These are phyloP conservation scores for Oryza australiensis DNA, from an alignment of 176 grass and related monocot genomes.

Conservation along the genomic window DNA sequence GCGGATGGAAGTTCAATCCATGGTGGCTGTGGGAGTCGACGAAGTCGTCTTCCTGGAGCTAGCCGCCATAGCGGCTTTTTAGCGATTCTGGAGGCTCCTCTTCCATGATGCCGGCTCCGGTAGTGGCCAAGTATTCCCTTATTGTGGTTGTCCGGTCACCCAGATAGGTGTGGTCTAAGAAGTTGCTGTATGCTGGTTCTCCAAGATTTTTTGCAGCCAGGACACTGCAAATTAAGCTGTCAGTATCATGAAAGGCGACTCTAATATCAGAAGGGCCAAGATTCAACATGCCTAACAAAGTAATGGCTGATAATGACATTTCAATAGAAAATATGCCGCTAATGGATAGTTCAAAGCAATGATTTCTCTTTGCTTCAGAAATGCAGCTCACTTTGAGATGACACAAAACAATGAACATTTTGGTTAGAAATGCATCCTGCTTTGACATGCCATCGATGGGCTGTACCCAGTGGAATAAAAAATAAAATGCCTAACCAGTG, in stretches of 20 bases:
- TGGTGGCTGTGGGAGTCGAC: not conserved
- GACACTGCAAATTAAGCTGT: conserved; percentile 55
- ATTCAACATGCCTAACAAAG: conserved; percentile 9
- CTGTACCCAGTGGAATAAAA: conserved; percentile 16
- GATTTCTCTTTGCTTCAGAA: conserved; percentile 30
- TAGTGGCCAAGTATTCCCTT: conserved; percentile 60
- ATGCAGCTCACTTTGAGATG: conserved; percentile 26
- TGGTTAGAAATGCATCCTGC: conserved; percentile 28
- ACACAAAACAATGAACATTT: conserved; percentile 2
- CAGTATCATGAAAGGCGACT: conserved; percentile 4
- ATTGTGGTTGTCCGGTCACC: conserved; percentile 71
- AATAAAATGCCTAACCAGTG: not conserved
- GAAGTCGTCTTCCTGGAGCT: not conserved
- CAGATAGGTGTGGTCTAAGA: conserved; percentile 90
- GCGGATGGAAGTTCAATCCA: not conserved
- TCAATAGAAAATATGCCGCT: not conserved
- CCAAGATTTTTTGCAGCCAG: conserved; percentile 87
- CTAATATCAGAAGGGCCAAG: not conserved
- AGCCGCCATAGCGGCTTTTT: conserved; percentile 79
- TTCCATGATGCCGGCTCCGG: conserved; percentile 79
- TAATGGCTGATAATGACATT: not conserved
- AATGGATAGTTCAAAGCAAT: conserved; percentile 21
- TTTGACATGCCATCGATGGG: conserved; percentile 30
- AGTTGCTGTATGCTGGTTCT: conserved; percentile 65
- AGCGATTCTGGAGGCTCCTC: conserved; percentile 78